A percentile compares a stretch with the other conserved stretches of the same genome.
These are phyloP conservation scores for Leccinellum albellum DNA, from an alignment of 768 basidiomycete genomes.

Conservation along the genomic window DNA sequence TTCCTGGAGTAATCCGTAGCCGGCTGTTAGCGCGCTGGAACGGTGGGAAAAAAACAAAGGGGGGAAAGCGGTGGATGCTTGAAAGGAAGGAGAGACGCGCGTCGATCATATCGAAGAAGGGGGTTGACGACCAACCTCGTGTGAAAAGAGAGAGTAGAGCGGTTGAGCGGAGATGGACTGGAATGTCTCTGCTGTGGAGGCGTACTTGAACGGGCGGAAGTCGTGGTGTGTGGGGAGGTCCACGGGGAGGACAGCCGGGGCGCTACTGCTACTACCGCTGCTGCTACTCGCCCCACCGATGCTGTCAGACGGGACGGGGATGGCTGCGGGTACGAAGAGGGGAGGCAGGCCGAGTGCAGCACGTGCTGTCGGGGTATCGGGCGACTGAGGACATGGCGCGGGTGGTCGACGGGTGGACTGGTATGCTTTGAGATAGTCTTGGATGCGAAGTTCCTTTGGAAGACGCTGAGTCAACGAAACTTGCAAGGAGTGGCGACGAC, in stretches of 20 bases:
- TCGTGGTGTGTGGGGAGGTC: conserved; percentile 21
- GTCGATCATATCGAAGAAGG: background rate
- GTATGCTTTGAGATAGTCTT: conserved; percentile 54
- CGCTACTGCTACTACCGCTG: background rate
- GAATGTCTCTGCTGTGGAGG: conserved; percentile 22
- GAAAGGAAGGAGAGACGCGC: background rate
- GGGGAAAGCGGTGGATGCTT: background rate
- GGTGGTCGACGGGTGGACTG: conserved; percentile 44
- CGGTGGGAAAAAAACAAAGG: too few relatives aligned
- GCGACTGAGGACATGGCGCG: conserved; percentile 44
- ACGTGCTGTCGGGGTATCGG: conserved; percentile 43
- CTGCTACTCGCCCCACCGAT: background rate
- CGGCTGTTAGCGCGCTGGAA: conserved; percentile 13
- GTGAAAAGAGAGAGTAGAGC: conserved; percentile 34
- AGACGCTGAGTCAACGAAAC: too few relatives aligned
- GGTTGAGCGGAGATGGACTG: conserved; percentile 40
- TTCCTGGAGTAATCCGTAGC: conserved; percentile 34
- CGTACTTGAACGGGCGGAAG: conserved; percentile 25
- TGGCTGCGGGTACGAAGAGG: conserved; percentile 44
- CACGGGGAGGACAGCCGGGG: conserved; percentile 7
- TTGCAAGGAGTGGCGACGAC: background rate
- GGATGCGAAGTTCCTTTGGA: conserved; percentile 49
- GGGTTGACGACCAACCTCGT: conserved; percentile 39
- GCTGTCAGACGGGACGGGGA: conserved; percentile 11
- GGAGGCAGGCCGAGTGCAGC: conserved; percentile 45